Base-by-base conservation (phyloP, 2,329 filamentous ascomycete species). In the Capronia coronata region DNA sequence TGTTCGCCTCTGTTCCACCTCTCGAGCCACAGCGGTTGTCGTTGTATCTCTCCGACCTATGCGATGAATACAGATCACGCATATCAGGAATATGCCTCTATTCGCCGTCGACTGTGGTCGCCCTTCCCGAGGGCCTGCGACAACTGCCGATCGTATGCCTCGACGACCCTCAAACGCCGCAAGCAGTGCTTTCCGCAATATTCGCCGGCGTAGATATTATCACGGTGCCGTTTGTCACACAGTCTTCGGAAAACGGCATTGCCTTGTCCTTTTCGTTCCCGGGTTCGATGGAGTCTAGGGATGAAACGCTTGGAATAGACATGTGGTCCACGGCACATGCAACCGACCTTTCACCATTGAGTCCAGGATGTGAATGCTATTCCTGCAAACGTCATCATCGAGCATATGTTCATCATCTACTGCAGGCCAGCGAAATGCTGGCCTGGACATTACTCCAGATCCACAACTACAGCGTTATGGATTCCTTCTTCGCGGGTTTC, bases 401-500 rank as follows among this genome's bases (percentile, higher is more conserved):
- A 43, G 91, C 93, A 0, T 98, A 87, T 67, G 64, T 98, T 29
- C 84, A 89, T 57, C 93, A 98, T 66, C 76, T 97, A 1, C 78
- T 98, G 4, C 76, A 80, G 40, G 89, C 93, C 0, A 94, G 90
- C 63, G 93, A 98, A 68, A 97, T 98, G 93, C 80, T 96, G 3
- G 91, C 85, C 19, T 98, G 93, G 93, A 86, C 84, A 0, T 75
- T 98, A 6, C 75, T 98, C 6, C 91, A 97, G 66, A 77, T 95
- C 2, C 93, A 98, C 70, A 98, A 98, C 65, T 83, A 94, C 65
- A 76, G 82, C 53, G 70, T 85, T 6, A 68, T 45, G 46, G 76
- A 79, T 39, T 62, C 70, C 0, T 95, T 97, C 71, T 95, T 97
- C 66, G 67, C 71, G 0, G 77, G 74, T 0, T 73, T 95, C 5